Conservation (phyloP, 2,329 filamentous ascomycete species). For the Microsporum canis region DNA sequence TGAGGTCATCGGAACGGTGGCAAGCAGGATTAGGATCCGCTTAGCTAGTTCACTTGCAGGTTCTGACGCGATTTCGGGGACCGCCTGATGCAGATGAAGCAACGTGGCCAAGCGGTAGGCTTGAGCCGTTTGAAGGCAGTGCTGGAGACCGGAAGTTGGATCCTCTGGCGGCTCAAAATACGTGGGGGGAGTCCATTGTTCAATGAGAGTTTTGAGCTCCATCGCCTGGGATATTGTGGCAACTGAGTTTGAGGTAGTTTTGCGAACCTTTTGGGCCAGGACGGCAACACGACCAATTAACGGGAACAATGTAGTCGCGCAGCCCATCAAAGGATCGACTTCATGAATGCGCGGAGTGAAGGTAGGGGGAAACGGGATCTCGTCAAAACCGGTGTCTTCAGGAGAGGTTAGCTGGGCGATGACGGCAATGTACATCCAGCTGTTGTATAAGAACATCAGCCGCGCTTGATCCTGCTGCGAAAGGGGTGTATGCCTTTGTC, state of each 20-base stretch:
- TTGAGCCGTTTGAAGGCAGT: slow-evolving; percentile 55
- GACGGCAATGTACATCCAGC: slow-evolving; percentile 64
- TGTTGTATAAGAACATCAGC: slow-evolving; percentile 57
- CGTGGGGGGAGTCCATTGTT: slow-evolving; percentile 49
- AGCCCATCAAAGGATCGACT: slow-evolving; percentile 62
- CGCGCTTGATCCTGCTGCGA: slow-evolving; percentile 42
- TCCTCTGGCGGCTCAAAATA: slow-evolving; percentile 53
- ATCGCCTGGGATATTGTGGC: slow-evolving; percentile 52
- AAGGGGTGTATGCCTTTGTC: slow-evolving; percentile 27
- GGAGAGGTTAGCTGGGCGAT: slow-evolving; percentile 56
- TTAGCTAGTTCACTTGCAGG: slow-evolving; percentile 49
- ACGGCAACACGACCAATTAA: slow-evolving; percentile 55
- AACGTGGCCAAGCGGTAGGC: slow-evolving; percentile 58
- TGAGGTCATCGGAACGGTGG: slow-evolving; percentile 51
- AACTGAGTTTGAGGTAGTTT: slow-evolving; percentile 44
- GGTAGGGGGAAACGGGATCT: slow-evolving; percentile 27
- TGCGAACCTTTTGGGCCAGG: slow-evolving; percentile 52
- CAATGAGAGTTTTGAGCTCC: slow-evolving; percentile 49
- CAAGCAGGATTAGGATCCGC: slow-evolving; percentile 49
- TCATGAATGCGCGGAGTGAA: slow-evolving; percentile 40
- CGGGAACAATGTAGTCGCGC: slow-evolving; percentile 55
- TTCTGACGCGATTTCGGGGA: slow-evolving; percentile 54
- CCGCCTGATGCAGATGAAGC: slow-evolving; percentile 55
- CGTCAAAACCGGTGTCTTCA: slow-evolving; percentile 45
- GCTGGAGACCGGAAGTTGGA: slow-evolving; percentile 49